A percentile compares a stretch with the other conserved stretches of the same genome.
phyloP scores from a whole-genome alignment of 805 yeast species.

The Hanseniaspora singularis region DNA sequence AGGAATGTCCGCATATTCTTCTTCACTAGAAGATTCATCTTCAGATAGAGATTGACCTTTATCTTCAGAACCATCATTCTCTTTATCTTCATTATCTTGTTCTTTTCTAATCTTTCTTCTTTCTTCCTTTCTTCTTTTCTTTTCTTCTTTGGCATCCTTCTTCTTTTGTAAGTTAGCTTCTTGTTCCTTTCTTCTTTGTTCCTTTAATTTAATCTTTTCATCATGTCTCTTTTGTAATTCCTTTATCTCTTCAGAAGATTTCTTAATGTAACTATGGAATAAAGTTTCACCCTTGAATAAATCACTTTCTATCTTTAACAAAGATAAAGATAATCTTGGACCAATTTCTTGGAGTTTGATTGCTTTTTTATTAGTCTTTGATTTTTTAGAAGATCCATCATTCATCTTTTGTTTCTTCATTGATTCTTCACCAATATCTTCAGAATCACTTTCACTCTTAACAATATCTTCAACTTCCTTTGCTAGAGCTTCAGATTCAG shows the following conservation, averaged over 20 bases:
- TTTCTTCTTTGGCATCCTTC: slow-evolving; percentile 59
- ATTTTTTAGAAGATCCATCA: slow-evolving; percentile 24
- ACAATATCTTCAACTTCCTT: slow-evolving; percentile 21
- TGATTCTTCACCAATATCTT: slow-evolving; percentile 17
- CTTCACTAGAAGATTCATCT: slow-evolving; percentile 26
- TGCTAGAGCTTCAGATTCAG: slow-evolving; percentile 21
- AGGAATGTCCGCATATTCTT: slow-evolving; percentile 31
- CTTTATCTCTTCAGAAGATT: slow-evolving; percentile 48
- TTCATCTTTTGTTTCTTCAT: slow-evolving; percentile 15
- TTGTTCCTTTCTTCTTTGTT: slow-evolving; percentile 63
- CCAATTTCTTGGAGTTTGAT: slow-evolving; percentile 88
- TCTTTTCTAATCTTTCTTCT: slow-evolving; percentile 33
- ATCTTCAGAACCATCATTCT: slow-evolving; percentile 24
- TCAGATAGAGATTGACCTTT: slow-evolving; percentile 18
- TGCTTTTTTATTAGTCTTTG: slow-evolving; percentile 52
- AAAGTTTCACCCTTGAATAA: slow-evolving; percentile 79
- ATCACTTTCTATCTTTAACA: slow-evolving; percentile 85
- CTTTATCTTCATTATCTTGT: slow-evolving; percentile 22
- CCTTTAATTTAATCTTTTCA: slow-evolving; percentile 48
- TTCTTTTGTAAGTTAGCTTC: slow-evolving; percentile 65
- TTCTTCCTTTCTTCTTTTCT: slow-evolving; percentile 54
- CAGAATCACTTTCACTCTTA: slow-evolving; percentile 19
- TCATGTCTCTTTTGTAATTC: slow-evolving; percentile 58
- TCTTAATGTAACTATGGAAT: slow-evolving; percentile 61
- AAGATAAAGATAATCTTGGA: slow-evolving; percentile 66